Evolutionary conservation across 139 green algal species (phyloP), one percentile per base, ranked within the genome.

Genomic region (Micractinium conductrix): DNA sequence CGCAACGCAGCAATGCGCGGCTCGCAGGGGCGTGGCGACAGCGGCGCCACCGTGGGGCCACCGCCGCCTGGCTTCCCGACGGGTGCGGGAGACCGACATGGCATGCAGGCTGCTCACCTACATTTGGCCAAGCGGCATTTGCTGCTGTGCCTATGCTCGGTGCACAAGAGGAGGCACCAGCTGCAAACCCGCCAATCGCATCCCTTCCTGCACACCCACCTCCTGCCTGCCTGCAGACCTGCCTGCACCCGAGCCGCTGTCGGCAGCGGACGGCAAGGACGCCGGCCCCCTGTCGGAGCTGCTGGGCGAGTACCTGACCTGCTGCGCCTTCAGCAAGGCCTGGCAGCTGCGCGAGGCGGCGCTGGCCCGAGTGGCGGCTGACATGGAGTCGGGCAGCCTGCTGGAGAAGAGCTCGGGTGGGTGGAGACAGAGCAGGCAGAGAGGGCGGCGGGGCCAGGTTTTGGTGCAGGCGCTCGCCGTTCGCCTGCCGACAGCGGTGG

Each of bases 291-390:
- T 98, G 35, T 80, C 90, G 60, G 91, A 94, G 1, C 33, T 96
- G 43, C 84, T 93, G 12, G 95, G 94, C 1, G 93, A 96, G 79
- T 97, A 95, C 84, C 79, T 92, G 6, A 92, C 91, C 17, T 88
- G 90, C 19, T 92, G 90, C 50, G 81, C 94, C 43, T 96, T 91
- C 91, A 93, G 85, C 79, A 91, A 92, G 43, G 94, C 91, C 75
- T 98, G 95, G 96, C 92, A 98, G 90, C 92, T 98, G 78, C 84
- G 96, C 4, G 95, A 98, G n/a, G 95, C 93, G 8, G 94, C 91
- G 2, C 69, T 95, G 67, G 40, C 74, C 33, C 65, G 37, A 37
- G 44, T 91, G 22, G 55, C 85, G 26, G 45, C n/a, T 22, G 72
- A 83, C 22, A 3, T 92, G 62, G 63, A 73, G 58, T 28, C 10